Percentiles rank a stretch among this genome's conserved stretches.
Conservation (phyloP, 2,329 filamentous ascomycete genomes). For the Fonsecaea multimorphosa region DNA sequence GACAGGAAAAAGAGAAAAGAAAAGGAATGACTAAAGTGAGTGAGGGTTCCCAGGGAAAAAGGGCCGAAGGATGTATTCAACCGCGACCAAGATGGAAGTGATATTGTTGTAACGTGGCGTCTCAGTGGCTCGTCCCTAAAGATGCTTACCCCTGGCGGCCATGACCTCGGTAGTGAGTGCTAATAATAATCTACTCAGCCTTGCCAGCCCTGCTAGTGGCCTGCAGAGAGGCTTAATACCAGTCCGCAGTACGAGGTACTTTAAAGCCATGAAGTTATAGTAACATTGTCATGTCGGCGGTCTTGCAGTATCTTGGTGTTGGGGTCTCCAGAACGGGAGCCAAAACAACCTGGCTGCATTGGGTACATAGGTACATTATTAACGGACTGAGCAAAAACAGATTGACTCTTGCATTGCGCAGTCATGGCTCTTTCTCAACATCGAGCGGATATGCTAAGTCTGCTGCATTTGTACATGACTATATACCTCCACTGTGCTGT, state of each 20-base stretch:
- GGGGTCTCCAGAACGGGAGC: too few relatives aligned
- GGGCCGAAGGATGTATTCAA: not conserved
- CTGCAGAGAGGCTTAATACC: too few relatives aligned
- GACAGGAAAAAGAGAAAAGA: not conserved
- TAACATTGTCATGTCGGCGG: not conserved
- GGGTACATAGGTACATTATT: too few relatives aligned
- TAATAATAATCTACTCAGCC: not conserved
- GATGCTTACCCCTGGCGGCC: not conserved
- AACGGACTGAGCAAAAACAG: too few relatives aligned
- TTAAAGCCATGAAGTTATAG: too few relatives aligned
- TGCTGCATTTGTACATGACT: not conserved
- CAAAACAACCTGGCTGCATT: too few relatives aligned
- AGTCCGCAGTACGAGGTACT: too few relatives aligned
- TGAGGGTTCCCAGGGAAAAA: not conserved
- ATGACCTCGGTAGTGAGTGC: not conserved
- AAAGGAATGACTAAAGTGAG: slow-evolving; percentile 27
- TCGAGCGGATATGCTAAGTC: too few relatives aligned
- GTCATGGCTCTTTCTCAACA: too few relatives aligned
- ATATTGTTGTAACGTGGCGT: not conserved
- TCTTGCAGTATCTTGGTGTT: too few relatives aligned
- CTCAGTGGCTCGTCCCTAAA: not conserved
- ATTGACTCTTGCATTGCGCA: too few relatives aligned
- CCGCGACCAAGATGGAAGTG: not conserved
- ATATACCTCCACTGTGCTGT: not conserved
- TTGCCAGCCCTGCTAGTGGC: too few relatives aligned